These are phyloP conservation scores for Biscogniauxia sp. DNA, from an alignment of 2,329 filamentous ascomycete genomes.

Conservation along the genomic window DNA sequence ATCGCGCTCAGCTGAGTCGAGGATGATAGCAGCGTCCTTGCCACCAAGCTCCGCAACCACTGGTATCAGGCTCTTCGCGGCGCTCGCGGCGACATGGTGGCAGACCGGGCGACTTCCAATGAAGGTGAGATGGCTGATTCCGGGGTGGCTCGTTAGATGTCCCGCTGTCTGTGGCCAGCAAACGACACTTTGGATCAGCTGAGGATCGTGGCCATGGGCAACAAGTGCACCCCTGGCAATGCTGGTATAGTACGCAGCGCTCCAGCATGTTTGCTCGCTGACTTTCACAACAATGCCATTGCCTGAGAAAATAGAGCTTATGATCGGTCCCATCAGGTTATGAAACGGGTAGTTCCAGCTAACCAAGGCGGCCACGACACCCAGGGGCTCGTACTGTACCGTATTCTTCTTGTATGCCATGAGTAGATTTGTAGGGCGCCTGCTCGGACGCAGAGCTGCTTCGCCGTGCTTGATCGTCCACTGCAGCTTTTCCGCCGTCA, in stretches of 20 bases:
- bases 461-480: slow-evolving; percentile 95
- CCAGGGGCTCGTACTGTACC: slow-evolving; percentile 87
- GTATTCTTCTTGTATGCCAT: slow-evolving; percentile 95
- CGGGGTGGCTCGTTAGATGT: slow-evolving; percentile 79
- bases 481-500: slow-evolving; percentile 88
- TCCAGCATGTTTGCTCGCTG: slow-evolving; percentile 96
- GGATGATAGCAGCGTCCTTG: slow-evolving; percentile 87
- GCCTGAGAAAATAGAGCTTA: slow-evolving; percentile 85
- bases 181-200: slow-evolving; percentile 78
- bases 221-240: slow-evolving; percentile 76
- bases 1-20: slow-evolving; percentile 70
- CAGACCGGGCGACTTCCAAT: slow-evolving; percentile 88
- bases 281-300: slow-evolving; percentile 92
- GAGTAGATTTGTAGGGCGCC: slow-evolving; percentile 81
- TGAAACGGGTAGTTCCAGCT: slow-evolving; percentile 99
- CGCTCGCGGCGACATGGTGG: slow-evolving; percentile 81
- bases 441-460: slow-evolving; percentile 67
- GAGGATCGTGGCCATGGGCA: slow-evolving; percentile 77
- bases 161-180: slow-evolving; percentile 85
- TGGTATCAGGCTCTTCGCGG: slow-evolving; percentile 82
- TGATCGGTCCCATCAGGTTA: slow-evolving; percentile 88
- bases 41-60: slow-evolving; percentile 90
- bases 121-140: slow-evolving; percentile 87
- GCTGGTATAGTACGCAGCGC: slow-evolving; percentile 73
- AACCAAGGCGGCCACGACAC: slow-evolving; percentile 87